A percentile compares a stretch with the other conserved stretches of the same genome.
Conservation (phyloP, 805 yeast species). For the Candida alai region DNA sequence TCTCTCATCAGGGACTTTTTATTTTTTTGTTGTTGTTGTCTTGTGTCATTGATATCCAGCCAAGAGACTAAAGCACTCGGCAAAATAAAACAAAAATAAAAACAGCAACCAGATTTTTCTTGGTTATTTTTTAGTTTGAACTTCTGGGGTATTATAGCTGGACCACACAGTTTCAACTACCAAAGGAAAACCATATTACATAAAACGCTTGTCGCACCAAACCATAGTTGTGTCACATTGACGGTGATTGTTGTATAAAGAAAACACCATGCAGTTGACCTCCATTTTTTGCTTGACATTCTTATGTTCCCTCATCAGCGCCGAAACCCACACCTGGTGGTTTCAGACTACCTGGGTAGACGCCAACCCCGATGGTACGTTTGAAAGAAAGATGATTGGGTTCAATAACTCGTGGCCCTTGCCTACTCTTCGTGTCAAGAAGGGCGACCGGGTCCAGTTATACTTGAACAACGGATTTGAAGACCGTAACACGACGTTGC, state of each 20-base stretch:
- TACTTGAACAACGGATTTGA: slow-evolving; percentile 73
- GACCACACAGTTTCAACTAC: too few species aligned
- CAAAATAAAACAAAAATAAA: too few species aligned
- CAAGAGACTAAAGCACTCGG: too few species aligned
- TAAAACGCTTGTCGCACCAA: too few species aligned
- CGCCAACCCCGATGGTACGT: slow-evolving; percentile 67
- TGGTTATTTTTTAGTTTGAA: neutral
- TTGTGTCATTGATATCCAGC: too few species aligned
- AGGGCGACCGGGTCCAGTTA: slow-evolving; percentile 74
- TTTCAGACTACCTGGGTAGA: slow-evolving; percentile 64
- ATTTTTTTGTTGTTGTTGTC: neutral
- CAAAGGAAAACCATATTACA: too few species aligned
- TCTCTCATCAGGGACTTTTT: neutral
- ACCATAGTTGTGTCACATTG: too few species aligned
- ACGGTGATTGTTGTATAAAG: too few species aligned
- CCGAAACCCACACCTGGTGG: slow-evolving; percentile 57
- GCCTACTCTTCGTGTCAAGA: slow-evolving; percentile 74
- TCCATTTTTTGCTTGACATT: slow-evolving; percentile 6
- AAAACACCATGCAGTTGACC: slow-evolving; percentile 6
- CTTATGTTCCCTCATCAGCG: slow-evolving; percentile 17
- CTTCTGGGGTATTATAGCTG: too few species aligned
- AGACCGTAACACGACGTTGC: slow-evolving; percentile 69
- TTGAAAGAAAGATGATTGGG: slow-evolving; percentile 56
- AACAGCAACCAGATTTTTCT: slow-evolving; percentile 1
- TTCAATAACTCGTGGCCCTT: slow-evolving; percentile 78